These are phyloP conservation scores for Vitis rupestris DNA, from an alignment of 164 flowering plant genomes.

Conservation along the genomic window DNA sequence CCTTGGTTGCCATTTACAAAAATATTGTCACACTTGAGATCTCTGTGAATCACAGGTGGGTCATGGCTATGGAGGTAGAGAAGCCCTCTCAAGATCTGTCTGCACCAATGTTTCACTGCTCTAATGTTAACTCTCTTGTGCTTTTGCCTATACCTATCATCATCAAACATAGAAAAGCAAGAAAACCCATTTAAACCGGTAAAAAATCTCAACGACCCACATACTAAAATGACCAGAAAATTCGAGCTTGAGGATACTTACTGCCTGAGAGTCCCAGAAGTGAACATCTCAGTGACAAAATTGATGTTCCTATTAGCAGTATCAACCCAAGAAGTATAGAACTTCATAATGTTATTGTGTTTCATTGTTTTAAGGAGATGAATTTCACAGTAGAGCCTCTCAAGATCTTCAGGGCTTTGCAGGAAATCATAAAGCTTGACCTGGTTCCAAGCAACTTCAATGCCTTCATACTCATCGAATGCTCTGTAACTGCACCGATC, in stretches of 20 bases:
- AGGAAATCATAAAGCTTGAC: constrained; percentile 55
- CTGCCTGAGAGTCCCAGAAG: constrained; percentile 60
- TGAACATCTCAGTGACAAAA: constrained; percentile 61
- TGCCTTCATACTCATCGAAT: constrained; percentile 66
- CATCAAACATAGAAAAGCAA: neutral
- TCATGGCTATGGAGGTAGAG: constrained; percentile 61
- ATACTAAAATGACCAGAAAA: neutral
- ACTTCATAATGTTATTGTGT: constrained; percentile 61
- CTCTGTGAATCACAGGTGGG: constrained; percentile 70
- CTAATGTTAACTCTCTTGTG: constrained; percentile 61
- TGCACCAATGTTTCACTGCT: constrained; percentile 72
- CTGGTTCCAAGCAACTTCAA: constrained; percentile 74
- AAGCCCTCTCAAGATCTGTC: constrained; percentile 68
- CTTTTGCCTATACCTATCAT: constrained; percentile 52
- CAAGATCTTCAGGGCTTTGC: constrained; percentile 62
- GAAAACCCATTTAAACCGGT: constrained; percentile 1
- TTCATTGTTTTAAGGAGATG: constrained; percentile 64
- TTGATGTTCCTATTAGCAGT: constrained; percentile 46
- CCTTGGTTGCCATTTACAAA: constrained; percentile 73
- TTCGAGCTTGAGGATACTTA: constrained; percentile 15
- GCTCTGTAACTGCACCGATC: constrained; percentile 49
- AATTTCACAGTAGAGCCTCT: constrained; percentile 65
- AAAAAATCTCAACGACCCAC: neutral
- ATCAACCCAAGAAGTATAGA: constrained; percentile 65
- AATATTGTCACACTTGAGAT: constrained; percentile 72